phyloP scores from a whole-genome alignment of 169 alveolate species.

The Cryptosporidium sp. region DNA sequence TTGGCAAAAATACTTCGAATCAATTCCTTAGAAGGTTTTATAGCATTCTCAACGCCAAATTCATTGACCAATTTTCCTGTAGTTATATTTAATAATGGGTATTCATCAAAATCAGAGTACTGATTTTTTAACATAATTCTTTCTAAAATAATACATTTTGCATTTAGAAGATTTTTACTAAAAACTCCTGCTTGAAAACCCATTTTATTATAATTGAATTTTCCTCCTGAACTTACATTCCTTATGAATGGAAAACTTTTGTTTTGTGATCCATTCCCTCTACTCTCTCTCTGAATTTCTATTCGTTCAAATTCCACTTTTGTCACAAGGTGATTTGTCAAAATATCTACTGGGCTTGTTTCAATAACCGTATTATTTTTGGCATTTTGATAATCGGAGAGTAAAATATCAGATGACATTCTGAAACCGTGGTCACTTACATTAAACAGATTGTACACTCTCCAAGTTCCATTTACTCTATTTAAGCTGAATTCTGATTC shows the following conservation, averaged over 20 bases:
- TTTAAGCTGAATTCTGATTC: slow-evolving; percentile 53
- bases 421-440: slow-evolving; percentile 55
- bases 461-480: slow-evolving; percentile 65
- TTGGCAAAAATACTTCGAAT: slow-evolving; percentile 49
- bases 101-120: slow-evolving; percentile 27
- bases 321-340: slow-evolving; percentile 36
- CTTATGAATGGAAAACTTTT: background rate
- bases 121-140: background rate
- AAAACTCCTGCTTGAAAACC: background rate
- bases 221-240: background rate
- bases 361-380: slow-evolving; percentile 42
- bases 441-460: slow-evolving; percentile 60
- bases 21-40: slow-evolving; percentile 26
- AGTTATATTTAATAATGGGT: slow-evolving; percentile 32
- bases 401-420: slow-evolving; percentile 63
- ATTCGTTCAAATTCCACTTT: slow-evolving; percentile 34
- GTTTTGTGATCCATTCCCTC: background rate
- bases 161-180: slow-evolving; percentile 8
- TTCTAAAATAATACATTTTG: slow-evolving; percentile 56
- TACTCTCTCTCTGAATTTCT: background rate
- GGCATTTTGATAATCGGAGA: slow-evolving; percentile 38
- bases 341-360: slow-evolving; percentile 60
- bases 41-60: background rate
- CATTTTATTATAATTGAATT: background rate
- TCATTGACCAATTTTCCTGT: background rate